Evolutionary conservation across 495 filamentous ascomycete species (phyloP), one percentile per base, ranked within the genome.

Genomic region (Xylaria curta): DNA sequence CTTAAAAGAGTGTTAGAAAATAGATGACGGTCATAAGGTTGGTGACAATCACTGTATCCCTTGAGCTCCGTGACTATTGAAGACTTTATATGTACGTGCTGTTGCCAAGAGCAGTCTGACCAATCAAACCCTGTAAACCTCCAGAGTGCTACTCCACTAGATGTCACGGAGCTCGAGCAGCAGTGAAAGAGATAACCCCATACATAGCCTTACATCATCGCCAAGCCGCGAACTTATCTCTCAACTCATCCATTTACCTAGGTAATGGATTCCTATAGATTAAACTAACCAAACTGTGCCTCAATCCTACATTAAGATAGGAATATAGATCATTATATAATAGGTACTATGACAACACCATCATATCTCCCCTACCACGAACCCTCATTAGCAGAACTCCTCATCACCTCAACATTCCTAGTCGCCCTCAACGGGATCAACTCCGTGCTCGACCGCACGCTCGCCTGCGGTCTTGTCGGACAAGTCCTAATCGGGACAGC

Each of bases 381-480:
- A 67, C 89, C 90, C 0, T 72, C 81, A 6, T 88, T 92, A 19
- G 54, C 79, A 26, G 85, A 82, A 4, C 85, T 94, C 40, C 85
- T 95, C 15, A 87, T 85, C 26, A 82, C 87, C 33, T 79, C 90
- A 0, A 90, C 91, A 0, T 91, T 94, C 72, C 82, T 94, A 4
- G 75, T 94, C 6, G 83, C 89, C 12, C 85, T 94, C 31, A 93
- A 93, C 74, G 40, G 88, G 13, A 73, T 85, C 54, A 89, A 90
- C 72, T 80, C 83, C 69, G 61, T 84, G 9, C 84, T 94, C 17
- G 89, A 94, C 76, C 85, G 81, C 40, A 71, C 89, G 0, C 69
- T 94, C 0, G 92, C 89, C 77, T 94, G 92, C 73, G 91, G 91
- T 0, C 84, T 95, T 4, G 83, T 95, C 62, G 92, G 93, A 0